Conservation (phyloP, 345 rosid species). For the Cardamine occulta region DNA sequence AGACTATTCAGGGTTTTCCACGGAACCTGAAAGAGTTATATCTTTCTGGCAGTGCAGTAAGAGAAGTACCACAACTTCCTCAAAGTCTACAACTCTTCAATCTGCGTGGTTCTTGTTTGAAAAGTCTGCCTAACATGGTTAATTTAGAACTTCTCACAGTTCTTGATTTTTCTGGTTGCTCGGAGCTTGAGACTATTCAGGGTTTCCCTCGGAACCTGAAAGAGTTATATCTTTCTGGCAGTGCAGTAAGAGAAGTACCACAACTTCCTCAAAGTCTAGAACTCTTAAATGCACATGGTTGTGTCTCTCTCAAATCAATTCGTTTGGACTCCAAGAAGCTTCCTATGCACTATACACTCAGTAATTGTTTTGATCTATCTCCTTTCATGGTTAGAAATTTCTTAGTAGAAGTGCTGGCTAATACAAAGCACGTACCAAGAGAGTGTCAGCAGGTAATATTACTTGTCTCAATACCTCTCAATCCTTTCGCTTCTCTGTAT, state of each 20-base stretch:
- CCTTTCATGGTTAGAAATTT: neutral
- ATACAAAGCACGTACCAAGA: neutral
- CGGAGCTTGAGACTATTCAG: neutral
- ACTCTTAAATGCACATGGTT: slow-evolving; percentile 10
- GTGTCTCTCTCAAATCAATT: neutral
- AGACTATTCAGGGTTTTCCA: too few relatives aligned
- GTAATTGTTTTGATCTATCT: slow-evolving; percentile 32
- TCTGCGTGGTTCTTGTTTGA: too few relatives aligned
- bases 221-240: slow-evolving; percentile 24
- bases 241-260: slow-evolving; percentile 13
- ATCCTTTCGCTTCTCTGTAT: neutral
- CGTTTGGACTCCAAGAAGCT: neutral
- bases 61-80: too few relatives aligned
- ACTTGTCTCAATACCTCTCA: neutral
- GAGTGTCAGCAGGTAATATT: neutral
- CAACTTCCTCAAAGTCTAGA: slow-evolving; percentile 34
- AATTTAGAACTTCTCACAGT: neutral
- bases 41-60: too few relatives aligned
- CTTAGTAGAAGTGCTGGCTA: neutral
- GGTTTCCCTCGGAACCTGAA: slow-evolving; percentile 3
- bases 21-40: too few relatives aligned
- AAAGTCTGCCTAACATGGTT: neutral
- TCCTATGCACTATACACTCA: slow-evolving; percentile 9
- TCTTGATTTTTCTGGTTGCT: slow-evolving; percentile 17
- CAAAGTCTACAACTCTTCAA: too few relatives aligned